These are phyloP conservation scores for Serendipita indica DNA, from an alignment of 768 basidiomycete species.

Conservation along the genomic window DNA sequence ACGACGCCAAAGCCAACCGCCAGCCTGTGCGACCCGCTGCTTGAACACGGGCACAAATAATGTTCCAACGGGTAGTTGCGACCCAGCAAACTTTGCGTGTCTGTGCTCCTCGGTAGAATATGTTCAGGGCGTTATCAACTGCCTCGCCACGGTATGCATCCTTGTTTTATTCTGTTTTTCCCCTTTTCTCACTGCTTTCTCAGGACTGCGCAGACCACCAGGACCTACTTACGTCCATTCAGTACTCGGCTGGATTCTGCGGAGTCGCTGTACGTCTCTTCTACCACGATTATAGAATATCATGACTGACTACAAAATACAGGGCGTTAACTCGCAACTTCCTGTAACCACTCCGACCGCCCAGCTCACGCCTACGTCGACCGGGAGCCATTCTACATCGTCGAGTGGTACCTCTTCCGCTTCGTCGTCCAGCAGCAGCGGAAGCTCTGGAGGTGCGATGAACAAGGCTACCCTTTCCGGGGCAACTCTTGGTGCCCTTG, in stretches of 20 bases:
- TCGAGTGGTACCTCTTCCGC: background rate
- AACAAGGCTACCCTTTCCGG: background rate
- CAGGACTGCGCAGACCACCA: background rate
- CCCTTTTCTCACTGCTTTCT: background rate
- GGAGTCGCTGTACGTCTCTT: background rate
- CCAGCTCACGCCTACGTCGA: background rate
- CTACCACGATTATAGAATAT: background rate
- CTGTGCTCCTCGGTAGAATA: background rate
- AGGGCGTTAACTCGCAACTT: conserved; percentile 1
- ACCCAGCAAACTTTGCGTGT: background rate
- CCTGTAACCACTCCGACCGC: background rate
- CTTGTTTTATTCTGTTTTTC: background rate
- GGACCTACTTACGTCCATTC: background rate
- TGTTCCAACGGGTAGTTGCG: background rate
- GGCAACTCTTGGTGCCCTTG: background rate
- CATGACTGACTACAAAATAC: background rate
- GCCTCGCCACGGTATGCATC: background rate
- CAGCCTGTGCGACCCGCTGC: background rate
- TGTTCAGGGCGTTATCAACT: conserved; percentile 8
- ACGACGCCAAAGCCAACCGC: background rate
- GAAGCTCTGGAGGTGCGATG: background rate
- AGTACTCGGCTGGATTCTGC: conserved; percentile 2
- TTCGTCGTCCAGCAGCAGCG: background rate
- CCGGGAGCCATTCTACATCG: background rate
- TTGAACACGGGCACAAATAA: conserved; percentile 3